Conservation (phyloP, 192 early-diverging fungal genomes). For the Backusella luteola region DNA sequence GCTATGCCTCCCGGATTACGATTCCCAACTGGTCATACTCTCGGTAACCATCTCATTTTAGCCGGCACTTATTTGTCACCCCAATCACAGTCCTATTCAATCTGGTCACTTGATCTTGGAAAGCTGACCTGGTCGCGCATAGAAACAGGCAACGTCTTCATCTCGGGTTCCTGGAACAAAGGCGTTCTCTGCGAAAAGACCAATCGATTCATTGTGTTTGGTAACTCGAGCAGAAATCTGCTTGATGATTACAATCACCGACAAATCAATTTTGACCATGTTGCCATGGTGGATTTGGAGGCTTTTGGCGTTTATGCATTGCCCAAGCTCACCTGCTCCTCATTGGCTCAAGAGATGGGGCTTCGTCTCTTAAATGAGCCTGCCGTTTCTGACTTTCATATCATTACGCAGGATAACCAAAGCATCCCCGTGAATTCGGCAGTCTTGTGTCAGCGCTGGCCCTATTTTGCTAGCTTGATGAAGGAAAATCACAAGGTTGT, state of each 20-base stretch:
- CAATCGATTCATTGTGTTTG: conserved; percentile 72
- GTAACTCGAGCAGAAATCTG: conserved; percentile 62
- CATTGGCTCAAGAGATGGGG: conserved; percentile 60
- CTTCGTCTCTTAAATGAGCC: conserved; percentile 55
- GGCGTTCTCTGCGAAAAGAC: conserved; percentile 61
- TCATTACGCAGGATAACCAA: conserved; percentile 52
- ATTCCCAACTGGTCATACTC: conserved; percentile 70
- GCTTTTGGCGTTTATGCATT: conserved; percentile 67
- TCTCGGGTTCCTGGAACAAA: conserved; percentile 76
- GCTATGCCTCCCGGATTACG: conserved; percentile 69
- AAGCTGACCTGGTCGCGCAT: conserved; percentile 66
- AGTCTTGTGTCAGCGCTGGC: conserved; percentile 54
- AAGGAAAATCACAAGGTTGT: conserved; percentile 13
- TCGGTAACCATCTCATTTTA: conserved; percentile 67
- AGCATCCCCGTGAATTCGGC: conserved; percentile 57
- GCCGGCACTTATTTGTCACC: conserved; percentile 73
- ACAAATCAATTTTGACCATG: conserved; percentile 76
- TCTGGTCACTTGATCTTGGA: conserved; percentile 69
- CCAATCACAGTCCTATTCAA: conserved; percentile 63
- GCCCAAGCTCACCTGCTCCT: conserved; percentile 53
- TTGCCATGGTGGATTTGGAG: conserved; percentile 68
- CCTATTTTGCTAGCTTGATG: conserved; percentile 49
- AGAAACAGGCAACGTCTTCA: conserved; percentile 66
- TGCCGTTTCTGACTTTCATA: conserved; percentile 56
- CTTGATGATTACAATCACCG: conserved; percentile 78